Evolutionary conservation across 106 monocot genomes (phyloP).

Genomic region (Cymbidium sinense): DNA sequence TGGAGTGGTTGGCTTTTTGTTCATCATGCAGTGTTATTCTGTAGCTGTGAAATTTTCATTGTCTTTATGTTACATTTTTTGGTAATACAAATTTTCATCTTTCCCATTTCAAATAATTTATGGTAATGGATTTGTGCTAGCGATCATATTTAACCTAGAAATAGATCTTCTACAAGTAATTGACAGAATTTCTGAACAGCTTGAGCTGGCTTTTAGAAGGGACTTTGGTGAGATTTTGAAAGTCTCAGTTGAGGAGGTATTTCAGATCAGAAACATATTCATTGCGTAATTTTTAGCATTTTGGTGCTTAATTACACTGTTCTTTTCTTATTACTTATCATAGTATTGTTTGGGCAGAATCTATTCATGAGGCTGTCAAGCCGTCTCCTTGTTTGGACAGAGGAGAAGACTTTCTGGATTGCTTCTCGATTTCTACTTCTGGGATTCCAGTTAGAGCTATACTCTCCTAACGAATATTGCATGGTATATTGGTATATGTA

Average conservation of each 20-base stretch:
- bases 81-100: neutral
- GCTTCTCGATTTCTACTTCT: slow-evolving; percentile 82
- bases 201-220: slow-evolving; percentile 71
- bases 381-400: slow-evolving; percentile 69
- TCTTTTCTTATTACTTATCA: slow-evolving; percentile 6
- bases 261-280: neutral
- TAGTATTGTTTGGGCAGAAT: slow-evolving; percentile 34
- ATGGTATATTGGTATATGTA: slow-evolving; percentile 99
- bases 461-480: slow-evolving; percentile 75
- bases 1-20: neutral
- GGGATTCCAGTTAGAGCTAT: slow-evolving; percentile 92
- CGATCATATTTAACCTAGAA: neutral
- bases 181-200: slow-evolving; percentile 37
- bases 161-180: slow-evolving; percentile 1
- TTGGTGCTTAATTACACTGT: neutral
- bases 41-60: neutral
- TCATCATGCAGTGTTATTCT: neutral
- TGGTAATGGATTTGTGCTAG: neutral
- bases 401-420: slow-evolving; percentile 91
- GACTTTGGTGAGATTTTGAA: slow-evolving; percentile 44
- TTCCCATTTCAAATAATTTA: neutral
- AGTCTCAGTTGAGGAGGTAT: slow-evolving; percentile 50
- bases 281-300: neutral
- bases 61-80: neutral
- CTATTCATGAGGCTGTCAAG: slow-evolving; percentile 47